Evolutionary conservation across 805 yeast genomes (phyloP), one percentile per base, ranked within the genome.

Genomic region (Candida glaebosa): DNA sequence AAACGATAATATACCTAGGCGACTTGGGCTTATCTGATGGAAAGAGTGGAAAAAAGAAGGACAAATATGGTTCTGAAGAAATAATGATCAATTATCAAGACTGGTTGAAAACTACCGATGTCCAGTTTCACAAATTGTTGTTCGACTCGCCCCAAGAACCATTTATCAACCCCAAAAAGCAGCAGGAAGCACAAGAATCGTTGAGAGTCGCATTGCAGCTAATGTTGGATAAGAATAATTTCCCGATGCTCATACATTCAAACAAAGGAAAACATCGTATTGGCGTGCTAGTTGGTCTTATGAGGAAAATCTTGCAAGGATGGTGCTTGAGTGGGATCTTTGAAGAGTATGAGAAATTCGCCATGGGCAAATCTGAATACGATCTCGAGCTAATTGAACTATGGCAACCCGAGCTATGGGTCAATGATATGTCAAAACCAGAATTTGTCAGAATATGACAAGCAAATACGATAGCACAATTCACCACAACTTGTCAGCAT

Each of bases 181-280:
- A 61, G 37, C 51, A 53, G n/a, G 67, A 60, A 44, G 58, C 71
- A 1, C 65, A 64, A 39, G 56, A 49, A 25, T 76, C 82, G 2
- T 73, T 89, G 43, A 69, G 78, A 33, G 57, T 63, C 17, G 82
- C 87, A 1, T 64, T 85, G 32, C 69, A 75, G 42, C 53, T 84
- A 28, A 69, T 85, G 37, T 57, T 81, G 24, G 76, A 84, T 52
- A 71, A 70, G 36, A 78, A 81, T 10, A 89, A 89, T 58, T 87
- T 84, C 57, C 99, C 99, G 1, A 79, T 91, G 9, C 69, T 91
- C 42, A 77, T 91, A 9, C 98, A 93, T 60, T 88, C 96, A 3
- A 88, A 93, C 61, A 91, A 91, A 66, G 99, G 99, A n/a, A 93
- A 93, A 60, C 99, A 91, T 59, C 65, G 99, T 33, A 90, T 88